A percentile compares a stretch with the other conserved stretches of the same genome.
Conservation (phyloP, 164 flowering plant species). For the Aristolochia californica region DNA sequence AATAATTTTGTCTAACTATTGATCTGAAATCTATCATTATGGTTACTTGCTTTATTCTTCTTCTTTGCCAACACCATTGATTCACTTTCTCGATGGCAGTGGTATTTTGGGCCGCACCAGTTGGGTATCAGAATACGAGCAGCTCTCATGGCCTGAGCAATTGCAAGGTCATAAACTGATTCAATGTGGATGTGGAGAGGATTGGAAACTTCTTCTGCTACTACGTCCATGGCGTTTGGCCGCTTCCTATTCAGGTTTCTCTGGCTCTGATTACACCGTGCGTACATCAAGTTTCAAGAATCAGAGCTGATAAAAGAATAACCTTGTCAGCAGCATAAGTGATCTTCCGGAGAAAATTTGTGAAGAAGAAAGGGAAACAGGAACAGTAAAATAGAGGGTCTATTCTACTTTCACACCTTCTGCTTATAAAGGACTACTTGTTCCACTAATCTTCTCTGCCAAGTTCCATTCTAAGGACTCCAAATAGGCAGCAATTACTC, state of each 20-base stretch:
- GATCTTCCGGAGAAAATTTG: conserved; percentile 11
- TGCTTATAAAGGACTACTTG: conserved; percentile 72
- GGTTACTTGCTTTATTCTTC: conserved; percentile 56
- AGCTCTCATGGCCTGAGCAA: conserved; percentile 39
- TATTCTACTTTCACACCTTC: conserved; percentile 55
- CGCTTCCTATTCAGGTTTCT: conserved; percentile 64
- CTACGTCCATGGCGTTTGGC: conserved; percentile 65
- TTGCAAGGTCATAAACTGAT: conserved; percentile 47
- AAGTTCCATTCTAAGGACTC: conserved; percentile 57
- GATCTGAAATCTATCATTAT: conserved; percentile 27
- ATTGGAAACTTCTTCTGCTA: conserved; percentile 67
- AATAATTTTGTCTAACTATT: conserved; percentile 56
- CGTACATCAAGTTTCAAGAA: conserved; percentile 26
- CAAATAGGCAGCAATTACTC: conserved; percentile 86
- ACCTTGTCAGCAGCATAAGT: conserved; percentile 1
- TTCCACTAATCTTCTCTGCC: conserved; percentile 73
- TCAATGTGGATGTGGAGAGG: conserved; percentile 72
- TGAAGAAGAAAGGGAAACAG: conserved; percentile 54
- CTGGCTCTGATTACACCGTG: conserved; percentile 60
- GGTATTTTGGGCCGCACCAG: conserved; percentile 75
- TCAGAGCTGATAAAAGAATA: conserved; percentile 36
- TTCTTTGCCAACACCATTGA: conserved; percentile 65
- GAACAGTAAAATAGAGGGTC: conserved; percentile 58
- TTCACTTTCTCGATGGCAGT: conserved; percentile 66
- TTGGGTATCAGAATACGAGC: conserved; percentile 58